These are phyloP conservation scores for Pycnococcus provasolii DNA, from an alignment of 139 green algal genomes.

Conservation along the genomic window DNA sequence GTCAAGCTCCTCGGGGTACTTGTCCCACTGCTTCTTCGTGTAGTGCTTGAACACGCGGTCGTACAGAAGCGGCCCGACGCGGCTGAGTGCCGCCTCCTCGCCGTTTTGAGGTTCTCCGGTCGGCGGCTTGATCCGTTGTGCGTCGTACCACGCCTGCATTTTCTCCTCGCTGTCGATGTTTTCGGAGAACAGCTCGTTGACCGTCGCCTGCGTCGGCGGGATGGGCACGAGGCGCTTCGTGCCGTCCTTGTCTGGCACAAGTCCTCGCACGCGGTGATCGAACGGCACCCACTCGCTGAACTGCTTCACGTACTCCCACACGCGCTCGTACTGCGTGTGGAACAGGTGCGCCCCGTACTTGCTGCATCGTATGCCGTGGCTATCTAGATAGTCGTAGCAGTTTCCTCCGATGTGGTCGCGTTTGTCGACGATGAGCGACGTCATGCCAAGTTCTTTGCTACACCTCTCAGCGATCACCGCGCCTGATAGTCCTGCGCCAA, in stretches of 20 bases:
- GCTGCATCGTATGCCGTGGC: conserved; percentile 14
- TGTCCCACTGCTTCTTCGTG: conserved; percentile 38
- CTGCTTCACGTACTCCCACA: conserved; percentile 30
- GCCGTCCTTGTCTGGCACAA: conserved; percentile 1
- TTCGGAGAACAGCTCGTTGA: conserved; percentile 26
- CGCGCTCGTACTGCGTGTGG: conserved; percentile 26
- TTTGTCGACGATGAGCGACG: conserved; percentile 29
- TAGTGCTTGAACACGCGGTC: conserved; percentile 32
- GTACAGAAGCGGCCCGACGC: conserved; percentile 21
- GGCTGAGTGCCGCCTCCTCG: conserved; percentile 27
- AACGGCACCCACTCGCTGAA: conserved; percentile 32
- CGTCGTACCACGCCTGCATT: conserved; percentile 25
- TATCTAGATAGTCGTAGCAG: conserved; percentile 31
- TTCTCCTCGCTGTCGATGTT: conserved; percentile 27
- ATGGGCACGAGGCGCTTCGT: conserved; percentile 21
- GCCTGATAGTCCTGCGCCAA: conserved; percentile 22
- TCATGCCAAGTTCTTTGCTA: conserved; percentile 16
- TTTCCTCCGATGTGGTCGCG: conserved; percentile 33
- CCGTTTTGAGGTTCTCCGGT: conserved; percentile 8
- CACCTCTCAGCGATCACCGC: conserved; percentile 22
- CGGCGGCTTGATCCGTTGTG: conserved; percentile 16
- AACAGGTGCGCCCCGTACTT: conserved; percentile 34
- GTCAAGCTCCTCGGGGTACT: conserved; percentile 31
- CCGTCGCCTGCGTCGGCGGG: conserved; percentile 18
- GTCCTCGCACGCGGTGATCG: conserved; percentile 28